These are phyloP conservation scores for Diaporthe citri DNA, from an alignment of 2,329 filamentous ascomycete species.

Conservation along the genomic window DNA sequence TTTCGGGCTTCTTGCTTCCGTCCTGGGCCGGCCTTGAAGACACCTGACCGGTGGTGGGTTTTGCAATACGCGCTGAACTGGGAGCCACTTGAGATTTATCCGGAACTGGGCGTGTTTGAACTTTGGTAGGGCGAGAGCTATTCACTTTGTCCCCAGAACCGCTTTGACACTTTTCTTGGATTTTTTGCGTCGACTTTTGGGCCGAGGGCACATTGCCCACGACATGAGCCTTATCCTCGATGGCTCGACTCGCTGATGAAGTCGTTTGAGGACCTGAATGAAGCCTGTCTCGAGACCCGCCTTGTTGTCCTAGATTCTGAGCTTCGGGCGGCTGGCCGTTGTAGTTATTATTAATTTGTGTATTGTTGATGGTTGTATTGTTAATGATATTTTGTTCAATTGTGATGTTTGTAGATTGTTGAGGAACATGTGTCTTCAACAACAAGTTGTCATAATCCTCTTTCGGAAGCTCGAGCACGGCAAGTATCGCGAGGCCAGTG, in stretches of 20 bases:
- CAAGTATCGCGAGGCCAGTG: background rate
- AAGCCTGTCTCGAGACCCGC: no score
- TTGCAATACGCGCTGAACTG: background rate
- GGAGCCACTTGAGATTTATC: no score
- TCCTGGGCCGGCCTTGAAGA: no score
- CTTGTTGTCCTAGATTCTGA: background rate
- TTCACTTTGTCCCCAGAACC: background rate
- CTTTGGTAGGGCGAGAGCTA: background rate
- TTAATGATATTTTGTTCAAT: no score
- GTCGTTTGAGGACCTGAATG: no score
- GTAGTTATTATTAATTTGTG: background rate
- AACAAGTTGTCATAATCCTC: background rate
- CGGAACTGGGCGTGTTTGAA: background rate
- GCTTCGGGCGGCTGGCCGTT: background rate
- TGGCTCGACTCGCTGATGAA: background rate
- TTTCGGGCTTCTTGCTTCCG: background rate
- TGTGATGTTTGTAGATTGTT: background rate
- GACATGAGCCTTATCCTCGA: background rate
- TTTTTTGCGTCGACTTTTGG: no score
- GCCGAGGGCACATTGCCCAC: no score
- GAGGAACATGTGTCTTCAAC: background rate
- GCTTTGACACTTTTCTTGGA: background rate
- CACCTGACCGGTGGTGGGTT: no score
- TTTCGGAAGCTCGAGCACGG: background rate
- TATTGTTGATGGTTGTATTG: background rate